A percentile compares a stretch with the other conserved stretches of the same genome.
Evolutionary conservation across 257 asterid species (phyloP).

Genomic region (Coffea eugenioides): DNA sequence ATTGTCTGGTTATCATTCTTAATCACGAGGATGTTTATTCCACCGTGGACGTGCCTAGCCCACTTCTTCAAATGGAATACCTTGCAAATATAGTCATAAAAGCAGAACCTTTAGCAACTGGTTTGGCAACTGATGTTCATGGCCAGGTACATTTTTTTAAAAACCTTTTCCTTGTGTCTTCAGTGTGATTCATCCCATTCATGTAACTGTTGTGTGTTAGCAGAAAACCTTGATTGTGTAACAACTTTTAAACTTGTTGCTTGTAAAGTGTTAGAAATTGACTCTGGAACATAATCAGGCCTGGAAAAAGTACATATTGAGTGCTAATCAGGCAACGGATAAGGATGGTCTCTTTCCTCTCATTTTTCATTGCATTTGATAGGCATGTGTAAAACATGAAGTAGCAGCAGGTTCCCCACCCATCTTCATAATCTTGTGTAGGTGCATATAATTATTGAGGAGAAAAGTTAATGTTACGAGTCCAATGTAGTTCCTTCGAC

Average conservation of each 20-base stretch:
- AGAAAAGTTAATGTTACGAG: too few species aligned
- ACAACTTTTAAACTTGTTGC: not conserved
- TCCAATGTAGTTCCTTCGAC: too few species aligned
- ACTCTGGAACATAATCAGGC: not conserved
- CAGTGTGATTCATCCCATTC: not conserved
- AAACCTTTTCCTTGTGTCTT: not conserved
- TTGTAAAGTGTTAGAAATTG: not conserved
- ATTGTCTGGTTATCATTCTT: slow-evolving; percentile 66
- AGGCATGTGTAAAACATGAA: too few species aligned
- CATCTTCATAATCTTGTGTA: too few species aligned
- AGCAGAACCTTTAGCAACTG: slow-evolving; percentile 91
- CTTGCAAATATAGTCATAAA: slow-evolving; percentile 69
- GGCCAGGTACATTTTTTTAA: slow-evolving; percentile 66
- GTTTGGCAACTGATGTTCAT: slow-evolving; percentile 87
- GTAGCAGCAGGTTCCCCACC: too few species aligned
- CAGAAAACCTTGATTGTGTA: not conserved
- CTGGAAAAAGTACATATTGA: not conserved
- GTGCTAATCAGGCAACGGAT: too few species aligned
- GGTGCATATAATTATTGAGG: too few species aligned
- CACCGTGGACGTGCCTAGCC: slow-evolving; percentile 40
- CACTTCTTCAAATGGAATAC: slow-evolving; percentile 67
- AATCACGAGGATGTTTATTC: slow-evolving; percentile 81
- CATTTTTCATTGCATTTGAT: too few species aligned
- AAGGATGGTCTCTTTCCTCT: not conserved
- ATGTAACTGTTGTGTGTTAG: not conserved